Percentiles rank a stretch among this genome's conserved stretches.
Evolutionary conservation across 768 basidiomycete genomes (phyloP).

Genomic region (Tylopilus sp.): DNA sequence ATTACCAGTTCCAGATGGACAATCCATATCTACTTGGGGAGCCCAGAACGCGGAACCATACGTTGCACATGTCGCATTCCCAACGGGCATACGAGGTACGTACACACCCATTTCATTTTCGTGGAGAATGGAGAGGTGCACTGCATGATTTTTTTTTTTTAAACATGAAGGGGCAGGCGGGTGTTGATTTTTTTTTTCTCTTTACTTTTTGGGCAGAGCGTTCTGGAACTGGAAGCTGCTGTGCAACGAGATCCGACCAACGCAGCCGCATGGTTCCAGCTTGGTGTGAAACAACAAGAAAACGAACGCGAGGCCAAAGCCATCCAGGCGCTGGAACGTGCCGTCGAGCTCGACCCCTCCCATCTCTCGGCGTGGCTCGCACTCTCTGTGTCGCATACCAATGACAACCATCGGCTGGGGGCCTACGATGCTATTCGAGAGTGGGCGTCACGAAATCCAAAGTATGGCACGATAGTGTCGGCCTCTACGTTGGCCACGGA

Average conservation of each 20-base stretch:
- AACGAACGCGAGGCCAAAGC: conserved; percentile 94
- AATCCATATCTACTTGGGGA: conserved; percentile 77
- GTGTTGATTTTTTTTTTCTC: conserved; percentile 15
- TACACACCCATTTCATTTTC: conserved; percentile 12
- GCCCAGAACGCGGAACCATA: conserved; percentile 47
- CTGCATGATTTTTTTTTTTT: too few species aligned
- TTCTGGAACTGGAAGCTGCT: conserved; percentile 85
- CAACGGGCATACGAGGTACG: conserved; percentile 40
- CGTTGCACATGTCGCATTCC: conserved; percentile 30
- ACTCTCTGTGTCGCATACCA: conserved; percentile 85
- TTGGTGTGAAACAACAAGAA: conserved; percentile 97
- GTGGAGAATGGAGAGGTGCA: conserved; percentile 8
- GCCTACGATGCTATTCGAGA: conserved; percentile 78
- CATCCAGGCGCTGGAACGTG: conserved; percentile 75
- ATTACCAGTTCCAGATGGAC: conserved; percentile 70
- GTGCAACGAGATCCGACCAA: conserved; percentile 76
- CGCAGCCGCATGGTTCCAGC: conserved; percentile 80
- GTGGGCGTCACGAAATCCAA: conserved; percentile 68
- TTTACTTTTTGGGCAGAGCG: conserved; percentile 48
- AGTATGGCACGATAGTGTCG: conserved; percentile 47
- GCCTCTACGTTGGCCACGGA: conserved; percentile 28
- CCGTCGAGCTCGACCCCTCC: conserved; percentile 75
- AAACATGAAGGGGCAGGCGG: conserved; percentile 4
- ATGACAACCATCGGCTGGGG: conserved; percentile 74
- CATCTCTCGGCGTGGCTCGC: conserved; percentile 86